Conservation (phyloP, 352 stramenopile species). For the Phytophthora sp. region DNA sequence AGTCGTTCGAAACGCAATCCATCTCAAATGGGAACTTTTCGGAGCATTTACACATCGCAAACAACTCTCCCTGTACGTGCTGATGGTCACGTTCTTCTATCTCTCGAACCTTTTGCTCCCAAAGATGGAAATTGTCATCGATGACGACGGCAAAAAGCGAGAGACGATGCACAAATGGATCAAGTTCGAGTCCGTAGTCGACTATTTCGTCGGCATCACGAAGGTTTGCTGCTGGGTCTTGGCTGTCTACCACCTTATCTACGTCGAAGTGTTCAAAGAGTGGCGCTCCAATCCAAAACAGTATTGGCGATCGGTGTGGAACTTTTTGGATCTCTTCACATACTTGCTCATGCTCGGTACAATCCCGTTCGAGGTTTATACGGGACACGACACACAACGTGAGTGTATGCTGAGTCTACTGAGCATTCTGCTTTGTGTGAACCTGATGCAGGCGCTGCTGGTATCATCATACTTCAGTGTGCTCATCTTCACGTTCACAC, state of each 20-base stretch:
- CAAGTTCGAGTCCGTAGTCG: conserved; percentile 42
- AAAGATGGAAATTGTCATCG: conserved; percentile 43
- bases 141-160: conserved; percentile 36
- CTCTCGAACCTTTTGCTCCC: conserved; percentile 56
- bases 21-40: conserved; percentile 64
- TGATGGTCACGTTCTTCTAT: conserved; percentile 64
- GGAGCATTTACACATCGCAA: conserved; percentile 43
- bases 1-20: conserved; percentile 56
- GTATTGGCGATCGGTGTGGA: conserved; percentile 67
- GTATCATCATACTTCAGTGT: conserved; percentile 68
- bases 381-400: conserved; percentile 41
- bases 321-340: conserved; percentile 57
- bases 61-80: conserved; percentile 50
- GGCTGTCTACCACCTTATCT: conserved; percentile 58
- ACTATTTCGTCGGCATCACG: conserved; percentile 49
- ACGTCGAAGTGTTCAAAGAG: conserved; percentile 68
- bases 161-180: conserved; percentile 48
- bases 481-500: conserved; percentile 68
- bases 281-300: conserved; percentile 43
- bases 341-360: conserved; percentile 55
- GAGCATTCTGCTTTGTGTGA: conserved; percentile 59
- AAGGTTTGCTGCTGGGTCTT: conserved; percentile 53
- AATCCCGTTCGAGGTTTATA: conserved; percentile 53
- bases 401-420: conserved; percentile 60
- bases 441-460: conserved; percentile 60